Conservation (phyloP, 768 basidiomycete genomes). For the Agaricus sinodeliciosus region DNA sequence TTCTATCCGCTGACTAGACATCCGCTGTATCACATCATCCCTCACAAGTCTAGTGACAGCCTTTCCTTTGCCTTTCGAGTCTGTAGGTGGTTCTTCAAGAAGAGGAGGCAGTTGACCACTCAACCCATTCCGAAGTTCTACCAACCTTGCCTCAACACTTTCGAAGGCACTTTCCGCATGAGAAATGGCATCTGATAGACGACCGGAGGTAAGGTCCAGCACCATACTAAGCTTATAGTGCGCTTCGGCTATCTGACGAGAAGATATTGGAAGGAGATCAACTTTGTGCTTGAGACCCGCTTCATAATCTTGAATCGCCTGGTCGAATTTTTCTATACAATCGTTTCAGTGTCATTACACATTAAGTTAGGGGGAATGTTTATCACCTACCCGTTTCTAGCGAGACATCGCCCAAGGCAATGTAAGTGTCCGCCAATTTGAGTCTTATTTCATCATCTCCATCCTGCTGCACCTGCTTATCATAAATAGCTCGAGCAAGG, state of each 20-base stretch:
- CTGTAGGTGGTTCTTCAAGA: constrained; percentile 26
- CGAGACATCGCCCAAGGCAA: constrained; percentile 92
- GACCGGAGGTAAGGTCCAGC: constrained; percentile 83
- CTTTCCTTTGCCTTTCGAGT: constrained; percentile 70
- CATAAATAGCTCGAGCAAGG: constrained; percentile 82
- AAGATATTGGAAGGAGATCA: constrained; percentile 74
- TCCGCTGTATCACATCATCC: constrained; percentile 52
- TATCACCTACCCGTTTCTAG: constrained; percentile 77
- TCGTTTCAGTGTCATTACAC: neutral
- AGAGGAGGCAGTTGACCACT: constrained; percentile 29
- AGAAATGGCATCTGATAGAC: constrained; percentile 71
- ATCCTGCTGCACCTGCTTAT: constrained; percentile 47
- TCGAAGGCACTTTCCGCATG: constrained; percentile 78
- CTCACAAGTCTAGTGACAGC: constrained; percentile 36
- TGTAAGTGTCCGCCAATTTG: constrained; percentile 87
- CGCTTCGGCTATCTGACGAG: constrained; percentile 88
- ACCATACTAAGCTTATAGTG: constrained; percentile 94
- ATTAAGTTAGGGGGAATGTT: neutral
- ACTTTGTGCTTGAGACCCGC: constrained; percentile 69
- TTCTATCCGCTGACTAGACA: constrained; percentile 71
- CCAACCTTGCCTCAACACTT: constrained; percentile 68
- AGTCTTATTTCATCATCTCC: constrained; percentile 60
- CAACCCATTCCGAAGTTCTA: constrained; percentile 46
- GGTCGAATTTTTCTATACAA: constrained; percentile 87
- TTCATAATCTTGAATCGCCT: constrained; percentile 85